Evolutionary conservation across 352 stramenopile species (phyloP), one percentile per base, ranked within the genome.

Genomic region (Thraustotheca clavata): DNA sequence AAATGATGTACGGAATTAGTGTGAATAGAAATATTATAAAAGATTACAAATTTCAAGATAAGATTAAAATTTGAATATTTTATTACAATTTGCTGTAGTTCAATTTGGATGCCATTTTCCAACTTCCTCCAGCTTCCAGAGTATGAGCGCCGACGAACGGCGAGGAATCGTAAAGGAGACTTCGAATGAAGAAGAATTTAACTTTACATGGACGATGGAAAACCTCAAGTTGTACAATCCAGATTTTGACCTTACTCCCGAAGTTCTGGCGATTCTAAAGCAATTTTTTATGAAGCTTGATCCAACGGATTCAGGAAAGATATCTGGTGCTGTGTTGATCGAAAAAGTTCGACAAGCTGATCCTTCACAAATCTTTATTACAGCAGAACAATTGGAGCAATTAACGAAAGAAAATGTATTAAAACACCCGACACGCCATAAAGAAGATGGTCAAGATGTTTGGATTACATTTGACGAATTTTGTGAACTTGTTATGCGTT

Each of bases 181-280:
- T 24, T 52, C 43, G 9, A 31, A 52, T 38, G 55, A 63, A 33
- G 29, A 63, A 29, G 55, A 63, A 1, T 63, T 48, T 27, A 52
- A 20, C 20, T 49, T 63, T 31, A 49, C 55, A 34, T 62, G 60
- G 48, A 67, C 79, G 47, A 74, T 90, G 33, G 74, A 83, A 52
- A 82, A 82, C 62, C 73, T 90, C 47, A 70, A 79, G 46, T 61
- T 75, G 71, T 93, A 91, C 76, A 93, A 93, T 62, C 84, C 84
- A 29, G 76, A 91, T 68, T 93, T 93, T 50, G 69, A 75, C 0
- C 54, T 93, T n/a, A 93, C 84, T 46, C 77, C 80, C 7, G 81
- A 93, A 38, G 84, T 93, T 47, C 65, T 90, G 27, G 77, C 79
- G 59, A 89, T 93, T 69, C 80, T 93, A 76, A 80, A 79, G 48